phyloP scores from a whole-genome alignment of 768 basidiomycete genomes.

The Tephrocybe sp. region DNA sequence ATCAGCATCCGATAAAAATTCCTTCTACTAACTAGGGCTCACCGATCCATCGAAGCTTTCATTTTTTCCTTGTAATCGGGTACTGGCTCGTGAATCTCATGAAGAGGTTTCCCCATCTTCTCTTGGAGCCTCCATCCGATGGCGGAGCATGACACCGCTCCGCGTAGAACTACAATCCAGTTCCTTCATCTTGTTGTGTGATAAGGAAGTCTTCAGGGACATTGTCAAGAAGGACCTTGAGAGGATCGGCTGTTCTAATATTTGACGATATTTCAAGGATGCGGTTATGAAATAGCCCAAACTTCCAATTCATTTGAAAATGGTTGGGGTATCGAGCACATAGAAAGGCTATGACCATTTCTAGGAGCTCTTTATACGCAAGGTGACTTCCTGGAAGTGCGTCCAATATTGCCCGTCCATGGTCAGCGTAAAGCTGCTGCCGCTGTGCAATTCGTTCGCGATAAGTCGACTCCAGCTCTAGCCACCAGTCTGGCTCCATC shows the following conservation, averaged over 20 bases:
- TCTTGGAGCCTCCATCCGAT: slow-evolving; percentile 48
- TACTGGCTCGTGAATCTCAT: slow-evolving; percentile 46
- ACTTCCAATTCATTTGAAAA: slow-evolving; percentile 37
- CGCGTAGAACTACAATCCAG: slow-evolving; percentile 45
- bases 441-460: slow-evolving; percentile 41
- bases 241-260: slow-evolving; percentile 29
- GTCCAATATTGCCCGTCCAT: slow-evolving; percentile 44
- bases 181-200: slow-evolving; percentile 38
- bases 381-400: slow-evolving; percentile 47
- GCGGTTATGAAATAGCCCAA: slow-evolving; percentile 39
- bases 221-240: slow-evolving; percentile 46
- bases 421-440: slow-evolving; percentile 33
- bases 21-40: no score
- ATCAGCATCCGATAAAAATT: not conserved
- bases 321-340: slow-evolving; percentile 57
- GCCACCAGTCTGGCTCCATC: slow-evolving; percentile 54
- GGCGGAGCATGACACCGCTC: slow-evolving; percentile 45
- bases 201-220: slow-evolving; percentile 55
- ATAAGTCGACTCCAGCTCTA: slow-evolving; percentile 58
- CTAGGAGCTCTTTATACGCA: slow-evolving; percentile 52
- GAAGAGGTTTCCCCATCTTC: slow-evolving; percentile 48
- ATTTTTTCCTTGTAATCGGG: slow-evolving; percentile 52
- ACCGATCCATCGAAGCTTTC: slow-evolving; percentile 50
- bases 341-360: slow-evolving; percentile 56
- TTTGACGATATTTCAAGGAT: slow-evolving; percentile 37